Base-by-base conservation (phyloP, 2,329 filamentous ascomycete species). In the Thermomyces lanuginosus region DNA sequence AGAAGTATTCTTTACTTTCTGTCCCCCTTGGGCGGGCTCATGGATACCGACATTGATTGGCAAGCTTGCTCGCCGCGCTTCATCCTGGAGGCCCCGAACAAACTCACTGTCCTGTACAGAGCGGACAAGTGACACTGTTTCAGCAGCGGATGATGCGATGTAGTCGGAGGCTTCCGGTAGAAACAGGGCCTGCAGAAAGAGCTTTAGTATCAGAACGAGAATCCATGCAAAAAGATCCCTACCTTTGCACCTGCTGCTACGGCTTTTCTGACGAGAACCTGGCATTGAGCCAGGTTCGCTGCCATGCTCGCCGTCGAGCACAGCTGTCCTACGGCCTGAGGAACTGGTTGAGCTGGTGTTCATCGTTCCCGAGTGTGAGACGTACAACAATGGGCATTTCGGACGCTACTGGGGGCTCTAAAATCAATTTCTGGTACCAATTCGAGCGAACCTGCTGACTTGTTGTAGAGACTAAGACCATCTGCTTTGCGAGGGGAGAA, bases 141-240 rank as follows among this genome's bases (percentile, higher is more conserved):
- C 73, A 7, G 67, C 51, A 2, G 74, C 61, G 1, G 71, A 73
- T 2, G 66, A 61, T 11, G 72, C 76, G 42, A 93, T 83, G 60
- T 92, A 93, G 57, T 92, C 83, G 30, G 71, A 72, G 13, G 86
- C 86, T 64, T 93, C 86, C 8, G 86, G 86, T 28, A 93, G 74
- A 58, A 95, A 93, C 26, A 93, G 67, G 10, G 78, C 71, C 69
- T 79, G 35, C 9, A n/a, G n/a, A n/a, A n/a, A n/a, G n/a, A n/a
- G n/a, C n/a, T n/a, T n/a, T n/a, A n/a, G n/a, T n/a, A n/a, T n/a
- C n/a, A n/a, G n/a, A n/a, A n/a, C n/a, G n/a, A n/a, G n/a, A n/a
- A n/a, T n/a, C n/a, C 11, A 5, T 15, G 16, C 10, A 23, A 9
- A 13, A 18, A 16, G 4, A 15, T 7, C 6, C 28, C 30, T 43